Conservation (phyloP, 805 yeast species). For the Myxozyma lipomycoides region DNA sequence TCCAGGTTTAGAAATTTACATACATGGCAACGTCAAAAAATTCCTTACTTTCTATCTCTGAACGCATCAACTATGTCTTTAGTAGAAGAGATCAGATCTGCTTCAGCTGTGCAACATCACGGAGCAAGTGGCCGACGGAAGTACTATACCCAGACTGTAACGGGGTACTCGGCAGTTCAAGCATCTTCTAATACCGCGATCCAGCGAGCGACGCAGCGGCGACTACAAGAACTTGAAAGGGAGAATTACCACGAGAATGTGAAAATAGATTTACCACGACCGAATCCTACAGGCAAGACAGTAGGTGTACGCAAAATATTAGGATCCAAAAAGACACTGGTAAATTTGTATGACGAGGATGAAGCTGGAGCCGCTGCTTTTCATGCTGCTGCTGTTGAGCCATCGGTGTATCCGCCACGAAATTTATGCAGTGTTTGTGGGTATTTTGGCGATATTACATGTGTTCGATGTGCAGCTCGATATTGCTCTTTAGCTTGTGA, state of each 20-base stretch:
- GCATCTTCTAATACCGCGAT: conserved; percentile 7
- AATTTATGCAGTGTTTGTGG: conserved; percentile 42
- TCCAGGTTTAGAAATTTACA: too few relatives aligned
- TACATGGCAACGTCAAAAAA: too few relatives aligned
- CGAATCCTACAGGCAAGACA: conserved; percentile 17
- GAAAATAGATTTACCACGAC: conserved; percentile 36
- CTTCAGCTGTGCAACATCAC: neutral
- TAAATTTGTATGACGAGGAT: conserved; percentile 43
- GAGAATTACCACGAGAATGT: conserved; percentile 39
- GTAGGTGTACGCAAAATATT: conserved; percentile 36
- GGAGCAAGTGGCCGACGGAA: conserved; percentile 1
- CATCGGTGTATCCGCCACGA: conserved; percentile 39
- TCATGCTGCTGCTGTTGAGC: conserved; percentile 34
- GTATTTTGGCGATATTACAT: conserved; percentile 37
- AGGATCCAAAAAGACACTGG: conserved; percentile 39
- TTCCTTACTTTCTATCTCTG: too few relatives aligned
- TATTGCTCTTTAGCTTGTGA: conserved; percentile 39
- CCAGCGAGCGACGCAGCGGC: conserved; percentile 18
- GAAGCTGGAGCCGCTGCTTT: conserved; percentile 34
- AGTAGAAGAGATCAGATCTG: conserved; percentile 6
- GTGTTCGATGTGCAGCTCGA: conserved; percentile 39
- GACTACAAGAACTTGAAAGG: conserved; percentile 35
- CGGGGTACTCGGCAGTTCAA: conserved; percentile 5
- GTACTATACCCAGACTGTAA: neutral
- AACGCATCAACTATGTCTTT: conserved; percentile 13